Percentiles rank a stretch among this genome's conserved stretches.
Evolutionary conservation across 1,139 yeast genomes (phyloP).

Genomic region (Pichia sp.): DNA sequence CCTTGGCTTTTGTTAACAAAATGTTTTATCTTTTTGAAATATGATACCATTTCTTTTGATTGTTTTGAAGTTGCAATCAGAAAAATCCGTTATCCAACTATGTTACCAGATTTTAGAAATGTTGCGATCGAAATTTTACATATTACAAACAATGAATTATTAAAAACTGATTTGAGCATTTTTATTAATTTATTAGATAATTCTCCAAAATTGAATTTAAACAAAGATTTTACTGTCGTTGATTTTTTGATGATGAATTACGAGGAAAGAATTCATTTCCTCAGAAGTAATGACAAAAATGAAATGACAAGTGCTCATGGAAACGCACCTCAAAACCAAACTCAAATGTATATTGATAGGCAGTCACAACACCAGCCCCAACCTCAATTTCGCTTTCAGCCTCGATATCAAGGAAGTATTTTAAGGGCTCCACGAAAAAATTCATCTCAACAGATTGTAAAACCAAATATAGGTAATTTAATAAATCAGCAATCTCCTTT

Average conservation of each 20-base stretch:
- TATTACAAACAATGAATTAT: background rate
- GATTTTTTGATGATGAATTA: conserved; percentile 8
- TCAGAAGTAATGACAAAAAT: background rate
- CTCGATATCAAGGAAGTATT: background rate
- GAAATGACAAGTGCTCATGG: background rate
- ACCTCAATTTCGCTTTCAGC: background rate
- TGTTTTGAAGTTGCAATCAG: conserved; percentile 12
- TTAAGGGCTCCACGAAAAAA: no score
- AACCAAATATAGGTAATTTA: background rate
- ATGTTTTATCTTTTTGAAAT: conserved; percentile 35
- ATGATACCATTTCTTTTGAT: conserved; percentile 10
- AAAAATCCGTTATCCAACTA: conserved; percentile 7
- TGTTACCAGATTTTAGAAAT: conserved; percentile 4
- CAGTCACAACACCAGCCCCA: background rate
- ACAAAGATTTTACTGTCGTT: background rate
- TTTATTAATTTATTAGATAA: conserved; percentile 4
- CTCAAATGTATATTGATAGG: no score
- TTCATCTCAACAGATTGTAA: background rate
- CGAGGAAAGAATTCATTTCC: conserved; percentile 6
- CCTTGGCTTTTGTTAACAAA: conserved; percentile 55
- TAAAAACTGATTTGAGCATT: background rate
- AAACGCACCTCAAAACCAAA: no score
- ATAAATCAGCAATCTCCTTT: no score
- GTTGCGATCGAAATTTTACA: conserved; percentile 2
- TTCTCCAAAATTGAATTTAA: background rate